These are phyloP conservation scores for Juglanconis oblonga DNA, from an alignment of 2,329 filamentous ascomycete species.

Conservation along the genomic window DNA sequence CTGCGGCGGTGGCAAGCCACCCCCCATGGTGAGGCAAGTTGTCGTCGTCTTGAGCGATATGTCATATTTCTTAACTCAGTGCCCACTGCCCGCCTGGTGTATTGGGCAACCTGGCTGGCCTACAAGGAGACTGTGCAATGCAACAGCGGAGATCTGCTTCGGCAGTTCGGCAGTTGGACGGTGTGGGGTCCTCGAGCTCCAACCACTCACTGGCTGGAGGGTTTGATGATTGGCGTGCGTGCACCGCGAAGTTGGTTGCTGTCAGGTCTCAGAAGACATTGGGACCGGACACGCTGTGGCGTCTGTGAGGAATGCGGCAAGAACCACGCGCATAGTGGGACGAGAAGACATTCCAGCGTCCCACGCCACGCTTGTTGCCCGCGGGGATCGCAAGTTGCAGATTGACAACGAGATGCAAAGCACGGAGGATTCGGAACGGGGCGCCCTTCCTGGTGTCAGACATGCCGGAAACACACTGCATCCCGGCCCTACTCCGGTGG, in stretches of 20 bases:
- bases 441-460: slow-evolving; percentile 5
- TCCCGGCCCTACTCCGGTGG: slow-evolving; percentile 19
- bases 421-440: slow-evolving; percentile 11
- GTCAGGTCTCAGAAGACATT: too few relatives aligned
- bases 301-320: too few relatives aligned
- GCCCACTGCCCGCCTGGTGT: neutral
- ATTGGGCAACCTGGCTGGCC: neutral
- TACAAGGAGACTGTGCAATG: slow-evolving; percentile 2
- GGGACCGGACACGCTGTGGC: too few relatives aligned
- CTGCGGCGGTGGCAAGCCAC: too few relatives aligned
- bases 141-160: slow-evolving; percentile 10
- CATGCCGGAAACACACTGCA: slow-evolving; percentile 1
- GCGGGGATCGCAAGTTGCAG: neutral
- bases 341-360: neutral
- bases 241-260: neutral
- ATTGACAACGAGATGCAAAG: neutral
- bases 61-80: neutral
- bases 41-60: neutral
- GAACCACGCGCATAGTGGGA: too few relatives aligned
- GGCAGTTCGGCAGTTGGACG: slow-evolving; percentile 10
- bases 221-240: neutral
- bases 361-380: neutral
- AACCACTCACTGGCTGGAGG: neutral
- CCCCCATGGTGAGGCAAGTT: neutral
- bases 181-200: neutral